These are phyloP conservation scores for Coemansia sp. DNA, from an alignment of 192 early-diverging fungal species.

Conservation along the genomic window DNA sequence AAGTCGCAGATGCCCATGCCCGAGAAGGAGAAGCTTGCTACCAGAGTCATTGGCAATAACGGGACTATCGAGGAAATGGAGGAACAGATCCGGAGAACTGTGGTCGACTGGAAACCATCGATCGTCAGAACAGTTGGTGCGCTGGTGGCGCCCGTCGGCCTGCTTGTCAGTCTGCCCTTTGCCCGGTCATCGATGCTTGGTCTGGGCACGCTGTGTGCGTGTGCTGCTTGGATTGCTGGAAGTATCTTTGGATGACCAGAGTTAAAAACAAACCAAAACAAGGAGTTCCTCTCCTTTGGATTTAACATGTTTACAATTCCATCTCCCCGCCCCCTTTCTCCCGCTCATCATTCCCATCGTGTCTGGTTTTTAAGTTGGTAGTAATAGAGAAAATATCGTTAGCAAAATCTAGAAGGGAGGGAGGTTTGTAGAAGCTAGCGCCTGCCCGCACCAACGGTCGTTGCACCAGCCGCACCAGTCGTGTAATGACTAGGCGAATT, in stretches of 20 bases:
- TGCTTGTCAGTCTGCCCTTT: conserved; percentile 26
- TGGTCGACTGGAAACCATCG: conserved; percentile 33
- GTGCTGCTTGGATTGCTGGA: conserved; percentile 23
- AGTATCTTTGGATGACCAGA: conserved; percentile 11
- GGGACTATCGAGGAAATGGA: conserved; percentile 56
- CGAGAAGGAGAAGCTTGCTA: conserved; percentile 74
- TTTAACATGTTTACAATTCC: no score
- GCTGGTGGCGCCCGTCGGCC: conserved; percentile 36
- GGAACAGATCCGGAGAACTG: conserved; percentile 17
- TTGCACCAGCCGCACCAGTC: background rate
- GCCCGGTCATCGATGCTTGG: conserved; percentile 18
- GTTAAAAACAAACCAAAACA: no score
- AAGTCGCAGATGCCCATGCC: conserved; percentile 80
- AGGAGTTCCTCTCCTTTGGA: no score
- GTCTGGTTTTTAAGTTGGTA: background rate
- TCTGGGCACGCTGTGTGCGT: conserved; percentile 26
- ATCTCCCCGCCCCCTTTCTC: no score
- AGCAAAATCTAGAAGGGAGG: no score
- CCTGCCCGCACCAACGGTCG: no score
- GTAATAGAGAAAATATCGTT: no score
- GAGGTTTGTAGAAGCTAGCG: no score
- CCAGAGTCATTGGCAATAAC: conserved; percentile 86
- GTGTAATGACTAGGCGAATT: conserved; percentile 81
- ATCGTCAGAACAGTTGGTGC: conserved; percentile 16
- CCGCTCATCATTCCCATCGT: no score